Percentiles rank a stretch among this genome's conserved stretches.
Evolutionary conservation across 192 early-diverging fungal genomes (phyloP).

Genomic region (Entomortierella lignicola): DNA sequence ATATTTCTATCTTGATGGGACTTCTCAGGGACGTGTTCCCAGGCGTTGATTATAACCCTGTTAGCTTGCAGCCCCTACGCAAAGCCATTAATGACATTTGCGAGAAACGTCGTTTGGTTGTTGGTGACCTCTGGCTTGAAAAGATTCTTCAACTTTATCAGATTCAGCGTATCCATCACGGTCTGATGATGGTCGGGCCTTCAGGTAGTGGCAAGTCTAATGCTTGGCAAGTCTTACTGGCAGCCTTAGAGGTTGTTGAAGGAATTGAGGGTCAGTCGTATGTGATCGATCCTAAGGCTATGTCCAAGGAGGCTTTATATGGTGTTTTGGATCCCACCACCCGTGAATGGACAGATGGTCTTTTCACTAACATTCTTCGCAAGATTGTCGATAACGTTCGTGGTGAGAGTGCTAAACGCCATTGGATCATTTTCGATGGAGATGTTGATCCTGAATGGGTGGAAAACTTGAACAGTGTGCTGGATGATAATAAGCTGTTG

Average conservation of each 20-base stretch:
- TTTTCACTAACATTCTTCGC: constrained; percentile 97
- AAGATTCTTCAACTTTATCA: constrained; percentile 99
- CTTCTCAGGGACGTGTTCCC: constrained; percentile 96
- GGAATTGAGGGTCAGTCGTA: constrained; percentile 91
- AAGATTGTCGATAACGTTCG: constrained; percentile 99
- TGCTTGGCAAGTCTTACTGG: constrained; percentile 94
- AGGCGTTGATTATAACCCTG: constrained; percentile 83
- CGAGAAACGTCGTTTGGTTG: constrained; percentile 75
- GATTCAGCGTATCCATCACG: constrained; percentile 98
- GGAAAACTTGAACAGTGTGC: constrained; percentile 96
- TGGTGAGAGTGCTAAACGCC: constrained; percentile 91
- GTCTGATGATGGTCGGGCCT: constrained; percentile 99
- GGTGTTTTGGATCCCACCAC: constrained; percentile 97
- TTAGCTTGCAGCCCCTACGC: constrained; percentile 81
- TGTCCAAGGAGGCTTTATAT: constrained; percentile 96
- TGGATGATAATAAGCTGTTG: constrained; percentile 97
- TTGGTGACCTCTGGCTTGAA: constrained; percentile 89
- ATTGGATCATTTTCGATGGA: constrained; percentile 99
- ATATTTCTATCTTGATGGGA: constrained; percentile 88
- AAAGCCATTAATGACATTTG: constrained; percentile 83
- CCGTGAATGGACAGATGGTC: constrained; percentile 99
- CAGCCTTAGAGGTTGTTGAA: constrained; percentile 90
- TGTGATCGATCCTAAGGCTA: constrained; percentile 98
- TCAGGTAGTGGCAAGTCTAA: constrained; percentile 96
- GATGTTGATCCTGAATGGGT: constrained; percentile 99